Percentiles rank a stretch among this genome's conserved stretches.
phyloP scores from a whole-genome alignment of 1,284 basidiomycete species.

The Malassezia obtusa region DNA sequence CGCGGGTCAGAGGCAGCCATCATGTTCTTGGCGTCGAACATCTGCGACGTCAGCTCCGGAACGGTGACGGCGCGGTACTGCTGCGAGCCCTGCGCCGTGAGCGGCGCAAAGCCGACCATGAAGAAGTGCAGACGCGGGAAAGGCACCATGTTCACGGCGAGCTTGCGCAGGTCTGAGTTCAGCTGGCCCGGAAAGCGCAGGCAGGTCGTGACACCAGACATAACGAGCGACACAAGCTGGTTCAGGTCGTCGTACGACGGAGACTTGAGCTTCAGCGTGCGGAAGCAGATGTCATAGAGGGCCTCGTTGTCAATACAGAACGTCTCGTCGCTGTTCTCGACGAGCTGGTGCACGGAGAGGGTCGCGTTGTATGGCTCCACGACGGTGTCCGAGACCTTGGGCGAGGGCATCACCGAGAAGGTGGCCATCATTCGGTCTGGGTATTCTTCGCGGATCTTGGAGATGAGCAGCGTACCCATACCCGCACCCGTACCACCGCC shows the following conservation, averaged over 20 bases:
- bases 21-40: constrained; percentile 82
- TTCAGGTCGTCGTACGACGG: constrained; percentile 95
- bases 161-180: constrained; percentile 91
- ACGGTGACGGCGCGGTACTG: constrained; percentile 91
- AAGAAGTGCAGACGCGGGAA: constrained; percentile 99
- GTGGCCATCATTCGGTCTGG: constrained; percentile 60
- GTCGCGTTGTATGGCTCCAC: constrained; percentile 60
- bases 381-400: constrained; percentile 57
- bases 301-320: constrained; percentile 86
- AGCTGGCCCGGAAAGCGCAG: constrained; percentile 94
- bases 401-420: constrained; percentile 58
- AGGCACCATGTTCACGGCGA: constrained; percentile 93
- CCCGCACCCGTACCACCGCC: constrained; percentile 59
- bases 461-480: constrained; percentile 58
- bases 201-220: constrained; percentile 93
- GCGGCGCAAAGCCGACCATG: constrained; percentile 91
- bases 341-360: constrained; percentile 57
- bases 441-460: constrained; percentile 59
- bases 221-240: constrained; percentile 91
- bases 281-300: constrained; percentile 84
- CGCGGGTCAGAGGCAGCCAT: constrained; percentile 80
- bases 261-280: constrained; percentile 83
- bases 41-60: constrained; percentile 89
- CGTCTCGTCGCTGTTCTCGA: constrained; percentile 59
- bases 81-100: constrained; percentile 79